A percentile compares a stretch with the other conserved stretches of the same genome.
These are phyloP conservation scores for Phylloporus sp. DNA, from an alignment of 768 basidiomycete genomes.

Conservation along the genomic window DNA sequence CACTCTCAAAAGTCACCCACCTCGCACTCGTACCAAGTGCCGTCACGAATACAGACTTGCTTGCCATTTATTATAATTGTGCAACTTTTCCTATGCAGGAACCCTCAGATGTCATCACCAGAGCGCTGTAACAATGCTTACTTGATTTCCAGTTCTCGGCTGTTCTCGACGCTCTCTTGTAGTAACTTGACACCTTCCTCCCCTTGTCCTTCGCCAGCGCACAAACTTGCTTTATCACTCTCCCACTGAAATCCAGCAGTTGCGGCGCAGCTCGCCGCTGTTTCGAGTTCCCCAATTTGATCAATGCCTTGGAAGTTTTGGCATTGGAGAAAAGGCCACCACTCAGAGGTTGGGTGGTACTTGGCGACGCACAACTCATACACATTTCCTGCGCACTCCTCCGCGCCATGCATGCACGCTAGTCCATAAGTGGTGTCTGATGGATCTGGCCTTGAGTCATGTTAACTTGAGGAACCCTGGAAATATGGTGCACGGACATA, in stretches of 20 bases:
- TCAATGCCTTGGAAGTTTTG: constrained; percentile 63
- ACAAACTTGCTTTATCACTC: constrained; percentile 48
- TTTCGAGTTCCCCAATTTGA: constrained; percentile 60
- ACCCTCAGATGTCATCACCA: constrained; percentile 6
- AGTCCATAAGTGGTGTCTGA: constrained; percentile 73
- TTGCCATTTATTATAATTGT: constrained; percentile 73
- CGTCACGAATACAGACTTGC: constrained; percentile 73
- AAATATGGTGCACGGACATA: constrained; percentile 35
- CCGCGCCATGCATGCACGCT: constrained; percentile 72
- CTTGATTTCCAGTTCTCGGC: constrained; percentile 52
- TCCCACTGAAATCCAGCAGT: constrained; percentile 69
- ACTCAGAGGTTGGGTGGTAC: constrained; percentile 49
- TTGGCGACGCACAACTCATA: constrained; percentile 81
- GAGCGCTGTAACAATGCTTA: constrained; percentile 31
- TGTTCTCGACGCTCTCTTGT: constrained; percentile 49
- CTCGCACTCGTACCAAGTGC: constrained; percentile 75
- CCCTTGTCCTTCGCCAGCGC: constrained; percentile 57
- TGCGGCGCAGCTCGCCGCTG: constrained; percentile 63
- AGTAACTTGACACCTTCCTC: constrained; percentile 64
- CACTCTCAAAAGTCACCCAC: constrained; percentile 38
- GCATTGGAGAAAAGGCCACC: constrained; percentile 86
- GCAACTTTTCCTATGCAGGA: constrained; percentile 67
- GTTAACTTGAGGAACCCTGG: constrained; percentile 10
- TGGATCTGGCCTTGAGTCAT: constrained; percentile 49
- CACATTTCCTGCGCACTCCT: constrained; percentile 86